Evolutionary conservation across 805 yeast genomes (phyloP).

Genomic region (Kockiozyma suomiensis): DNA sequence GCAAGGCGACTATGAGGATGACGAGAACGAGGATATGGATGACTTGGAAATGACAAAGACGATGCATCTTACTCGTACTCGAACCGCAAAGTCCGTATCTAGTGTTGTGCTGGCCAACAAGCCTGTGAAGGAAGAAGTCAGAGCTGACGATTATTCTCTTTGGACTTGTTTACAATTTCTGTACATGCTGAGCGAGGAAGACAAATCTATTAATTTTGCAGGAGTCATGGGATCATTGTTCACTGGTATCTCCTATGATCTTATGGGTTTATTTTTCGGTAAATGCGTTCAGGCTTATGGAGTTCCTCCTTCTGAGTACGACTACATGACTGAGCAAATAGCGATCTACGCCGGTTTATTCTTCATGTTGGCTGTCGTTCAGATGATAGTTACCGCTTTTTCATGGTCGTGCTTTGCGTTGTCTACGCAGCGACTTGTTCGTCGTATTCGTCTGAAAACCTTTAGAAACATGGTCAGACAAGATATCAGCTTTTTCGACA

Average conservation of each 20-base stretch:
- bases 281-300: constrained; percentile 13
- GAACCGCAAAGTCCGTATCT: constrained; percentile 18
- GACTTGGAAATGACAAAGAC: not conserved
- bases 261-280: constrained; percentile 35
- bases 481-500: constrained; percentile 39
- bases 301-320: constrained; percentile 5
- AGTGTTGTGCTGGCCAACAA: constrained; percentile 11
- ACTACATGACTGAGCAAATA: constrained; percentile 33
- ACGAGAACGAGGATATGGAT: constrained; percentile 6
- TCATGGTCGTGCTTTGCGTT: constrained; percentile 16
- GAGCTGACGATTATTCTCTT: constrained; percentile 13
- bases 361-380: constrained; percentile 27
- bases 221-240: constrained; percentile 35
- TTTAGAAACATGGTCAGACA: constrained; percentile 38
- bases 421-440: constrained; percentile 34
- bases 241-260: constrained; percentile 46
- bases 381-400: constrained; percentile 6
- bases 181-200: constrained; percentile 13
- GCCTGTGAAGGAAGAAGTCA: constrained; percentile 1
- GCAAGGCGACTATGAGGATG: not conserved
- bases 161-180: constrained; percentile 13
- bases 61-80: constrained; percentile 9
- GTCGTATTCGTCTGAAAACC: constrained; percentile 34
- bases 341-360: constrained; percentile 27
- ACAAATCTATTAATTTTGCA: constrained; percentile 6